Evolutionary conservation across 208 protist genomes (phyloP).

Genomic region (Trypanosoma avium): DNA sequence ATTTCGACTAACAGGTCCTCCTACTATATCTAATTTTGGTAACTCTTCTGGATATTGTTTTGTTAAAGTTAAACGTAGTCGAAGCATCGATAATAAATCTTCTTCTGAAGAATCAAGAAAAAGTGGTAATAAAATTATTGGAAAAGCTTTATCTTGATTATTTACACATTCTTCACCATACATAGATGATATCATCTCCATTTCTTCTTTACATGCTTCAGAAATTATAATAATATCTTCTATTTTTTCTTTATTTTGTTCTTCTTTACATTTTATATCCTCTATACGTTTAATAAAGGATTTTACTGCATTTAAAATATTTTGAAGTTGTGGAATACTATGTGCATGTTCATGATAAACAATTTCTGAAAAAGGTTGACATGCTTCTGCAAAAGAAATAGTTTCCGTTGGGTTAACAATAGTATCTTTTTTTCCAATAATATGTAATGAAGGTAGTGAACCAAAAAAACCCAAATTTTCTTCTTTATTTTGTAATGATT

Average conservation of each 20-base stretch:
- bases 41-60: constrained; percentile 49
- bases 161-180: constrained; percentile 63
- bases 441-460: constrained; percentile 65
- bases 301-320: constrained; percentile 33
- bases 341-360: constrained; percentile 82
- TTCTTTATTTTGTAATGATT: neutral
- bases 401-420: constrained; percentile 72
- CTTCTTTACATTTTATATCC: neutral
- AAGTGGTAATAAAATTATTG: constrained; percentile 48
- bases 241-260: constrained; percentile 8
- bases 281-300: constrained; percentile 34
- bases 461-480: constrained; percentile 35
- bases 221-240: constrained; percentile 18
- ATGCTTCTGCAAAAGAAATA: constrained; percentile 51
- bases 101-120: constrained; percentile 32
- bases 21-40: constrained; percentile 44
- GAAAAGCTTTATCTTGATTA: neutral
- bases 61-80: constrained; percentile 48
- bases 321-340: constrained; percentile 68
- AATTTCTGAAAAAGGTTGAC: constrained; percentile 43
- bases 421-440: constrained; percentile 70
- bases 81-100: constrained; percentile 24
- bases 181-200: constrained; percentile 77
- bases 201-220: constrained; percentile 50
- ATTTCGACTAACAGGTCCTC: constrained; percentile 48